Conservation (phyloP, 2,329 filamentous ascomycete genomes). For the Diplodia scrobiculata region DNA sequence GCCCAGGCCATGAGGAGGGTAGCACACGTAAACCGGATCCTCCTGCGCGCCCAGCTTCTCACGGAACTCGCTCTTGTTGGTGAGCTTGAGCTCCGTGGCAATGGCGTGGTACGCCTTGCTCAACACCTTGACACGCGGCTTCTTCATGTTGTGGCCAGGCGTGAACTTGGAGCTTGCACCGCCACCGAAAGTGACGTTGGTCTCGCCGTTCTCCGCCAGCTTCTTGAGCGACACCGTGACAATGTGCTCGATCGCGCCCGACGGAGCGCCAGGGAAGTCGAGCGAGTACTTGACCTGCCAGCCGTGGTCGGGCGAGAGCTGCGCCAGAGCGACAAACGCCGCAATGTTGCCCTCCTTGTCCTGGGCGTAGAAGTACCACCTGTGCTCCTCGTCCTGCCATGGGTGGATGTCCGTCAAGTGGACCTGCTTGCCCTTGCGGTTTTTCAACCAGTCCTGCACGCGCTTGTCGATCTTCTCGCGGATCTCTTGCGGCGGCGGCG, state of each 20-base stretch:
- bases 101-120: slow-evolving; percentile 80
- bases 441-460: slow-evolving; percentile 76
- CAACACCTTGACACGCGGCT: slow-evolving; percentile 77
- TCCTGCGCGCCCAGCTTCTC: slow-evolving; percentile 85
- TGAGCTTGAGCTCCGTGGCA: slow-evolving; percentile 77
- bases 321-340: slow-evolving; percentile 79
- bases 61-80: slow-evolving; percentile 83
- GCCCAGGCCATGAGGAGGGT: slow-evolving; percentile 81
- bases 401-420: slow-evolving; percentile 88
- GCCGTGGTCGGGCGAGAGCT: slow-evolving; percentile 76
- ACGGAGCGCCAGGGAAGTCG: slow-evolving; percentile 85
- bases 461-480: slow-evolving; percentile 69
- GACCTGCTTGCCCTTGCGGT: slow-evolving; percentile 81
- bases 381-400: slow-evolving; percentile 80
- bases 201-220: slow-evolving; percentile 61
- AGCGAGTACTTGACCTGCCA: slow-evolving; percentile 97
- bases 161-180: slow-evolving; percentile 74
- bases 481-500: slow-evolving; percentile 65
- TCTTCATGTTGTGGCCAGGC: slow-evolving; percentile 78
- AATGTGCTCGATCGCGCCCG: slow-evolving; percentile 81
- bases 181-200: slow-evolving; percentile 80
- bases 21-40: slow-evolving; percentile 86
- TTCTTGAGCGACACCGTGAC: slow-evolving; percentile 71
- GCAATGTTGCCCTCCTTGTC: slow-evolving; percentile 71
- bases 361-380: slow-evolving; percentile 81